Percentiles rank a stretch among this genome's conserved stretches.
These are phyloP conservation scores for Trypanosomatidae sp. DNA, from an alignment of 208 protist species.

Conservation along the genomic window DNA sequence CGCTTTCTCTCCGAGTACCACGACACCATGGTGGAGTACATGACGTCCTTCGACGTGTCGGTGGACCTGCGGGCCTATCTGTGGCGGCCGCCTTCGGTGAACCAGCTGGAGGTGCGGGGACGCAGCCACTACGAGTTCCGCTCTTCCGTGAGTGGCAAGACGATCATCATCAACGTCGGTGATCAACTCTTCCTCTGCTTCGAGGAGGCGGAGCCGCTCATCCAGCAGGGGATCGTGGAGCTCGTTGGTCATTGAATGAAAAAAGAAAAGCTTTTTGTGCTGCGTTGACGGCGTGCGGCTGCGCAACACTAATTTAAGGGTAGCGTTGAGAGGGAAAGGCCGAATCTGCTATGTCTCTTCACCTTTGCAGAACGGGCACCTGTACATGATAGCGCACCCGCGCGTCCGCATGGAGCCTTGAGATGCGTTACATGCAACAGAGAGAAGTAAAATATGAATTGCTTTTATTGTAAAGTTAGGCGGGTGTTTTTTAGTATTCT, in stretches of 20 bases:
- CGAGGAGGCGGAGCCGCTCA: conserved; percentile 84
- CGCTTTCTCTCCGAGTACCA: conserved; percentile 74
- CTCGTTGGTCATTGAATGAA: conserved; percentile 41
- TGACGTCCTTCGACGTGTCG: conserved; percentile 82
- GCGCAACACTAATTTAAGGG: too few relatives aligned
- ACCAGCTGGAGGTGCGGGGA: conserved; percentile 80
- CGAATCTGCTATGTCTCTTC: too few relatives aligned
- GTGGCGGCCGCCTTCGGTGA: conserved; percentile 72
- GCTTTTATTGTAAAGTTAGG: too few relatives aligned
- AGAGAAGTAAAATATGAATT: too few relatives aligned
- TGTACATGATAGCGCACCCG: too few relatives aligned
- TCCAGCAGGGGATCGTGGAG: conserved; percentile 78
- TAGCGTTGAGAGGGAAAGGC: too few relatives aligned
- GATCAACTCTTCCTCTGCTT: conserved; percentile 76
- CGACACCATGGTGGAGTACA: conserved; percentile 85
- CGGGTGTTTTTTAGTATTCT: too few relatives aligned
- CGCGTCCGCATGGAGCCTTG: too few relatives aligned
- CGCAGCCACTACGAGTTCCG: conserved; percentile 72
- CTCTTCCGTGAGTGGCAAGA: conserved; percentile 63
- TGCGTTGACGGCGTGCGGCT: neutral
- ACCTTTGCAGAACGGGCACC: too few relatives aligned
- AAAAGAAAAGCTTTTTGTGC: too few relatives aligned
- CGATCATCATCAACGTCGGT: conserved; percentile 72
- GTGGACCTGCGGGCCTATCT: conserved; percentile 76
- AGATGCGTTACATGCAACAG: too few relatives aligned